A percentile compares a stretch with the other conserved stretches of the same genome.
Conservation (phyloP, 129 eudicot genomes). For the Flaveria linearis region DNA sequence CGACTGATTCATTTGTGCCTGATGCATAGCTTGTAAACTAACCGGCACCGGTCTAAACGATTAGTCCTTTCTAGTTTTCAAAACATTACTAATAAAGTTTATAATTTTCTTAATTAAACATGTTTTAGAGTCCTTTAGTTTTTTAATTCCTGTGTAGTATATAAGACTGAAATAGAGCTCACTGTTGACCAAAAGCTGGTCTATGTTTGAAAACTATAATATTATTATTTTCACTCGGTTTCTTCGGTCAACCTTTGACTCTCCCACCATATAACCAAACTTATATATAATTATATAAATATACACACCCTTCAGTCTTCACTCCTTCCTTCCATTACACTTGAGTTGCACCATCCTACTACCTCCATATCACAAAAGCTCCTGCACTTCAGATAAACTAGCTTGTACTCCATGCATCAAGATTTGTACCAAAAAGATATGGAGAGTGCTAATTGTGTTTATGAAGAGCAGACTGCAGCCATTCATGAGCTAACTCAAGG, state of each 20-base stretch:
- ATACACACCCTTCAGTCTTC: not conserved
- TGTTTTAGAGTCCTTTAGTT: too few relatives aligned
- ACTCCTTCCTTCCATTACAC: conserved; percentile 4
- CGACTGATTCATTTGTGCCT: too few relatives aligned
- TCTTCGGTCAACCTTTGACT: conserved; percentile 19
- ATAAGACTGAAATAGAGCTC: conserved; percentile 2
- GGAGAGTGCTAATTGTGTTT: conserved; percentile 43
- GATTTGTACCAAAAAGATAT: conserved; percentile 13
- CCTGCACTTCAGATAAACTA: conserved; percentile 2
- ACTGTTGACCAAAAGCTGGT: conserved; percentile 22
- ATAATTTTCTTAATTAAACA: too few relatives aligned
- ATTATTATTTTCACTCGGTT: conserved; percentile 26
- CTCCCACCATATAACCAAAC: not conserved
- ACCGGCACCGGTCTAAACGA: too few relatives aligned
- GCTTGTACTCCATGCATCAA: conserved; percentile 7
- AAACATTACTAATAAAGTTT: too few relatives aligned
- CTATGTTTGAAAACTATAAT: conserved; percentile 15
- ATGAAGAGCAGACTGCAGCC: conserved; percentile 38
- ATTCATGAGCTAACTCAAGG: conserved; percentile 69
- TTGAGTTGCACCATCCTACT: conserved; percentile 5
- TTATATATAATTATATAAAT: conserved; percentile 1
- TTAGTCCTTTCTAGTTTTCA: too few relatives aligned
- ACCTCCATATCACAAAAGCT: not conserved
- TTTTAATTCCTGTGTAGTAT: too few relatives aligned
- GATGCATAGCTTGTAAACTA: too few relatives aligned